A percentile compares a stretch with the other conserved stretches of the same genome.
Conservation (phyloP, 257 asterid species). For the Nicotiana undulata region DNA sequence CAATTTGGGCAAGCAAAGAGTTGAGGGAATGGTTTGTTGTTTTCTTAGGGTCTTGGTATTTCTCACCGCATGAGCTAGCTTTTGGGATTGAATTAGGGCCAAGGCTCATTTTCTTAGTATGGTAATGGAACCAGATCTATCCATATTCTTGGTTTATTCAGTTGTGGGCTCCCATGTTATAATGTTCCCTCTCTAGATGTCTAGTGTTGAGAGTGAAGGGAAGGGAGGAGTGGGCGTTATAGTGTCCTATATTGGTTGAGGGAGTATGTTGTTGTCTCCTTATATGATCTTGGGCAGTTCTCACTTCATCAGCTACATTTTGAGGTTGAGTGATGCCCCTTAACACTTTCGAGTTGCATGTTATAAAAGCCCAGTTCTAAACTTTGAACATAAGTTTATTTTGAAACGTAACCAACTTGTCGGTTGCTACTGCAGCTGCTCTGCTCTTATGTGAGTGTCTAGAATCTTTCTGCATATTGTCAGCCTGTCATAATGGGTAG, state of each 20-base stretch:
- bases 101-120: neutral
- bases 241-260: neutral
- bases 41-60: neutral
- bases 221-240: neutral
- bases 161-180: neutral
- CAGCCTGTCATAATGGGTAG: neutral
- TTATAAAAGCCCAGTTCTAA: neutral
- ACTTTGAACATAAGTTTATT: neutral
- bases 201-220: neutral
- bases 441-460: neutral
- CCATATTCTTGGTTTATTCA: neutral
- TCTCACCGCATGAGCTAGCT: neutral
- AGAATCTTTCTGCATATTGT: neutral
- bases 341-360: neutral
- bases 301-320: neutral
- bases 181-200: neutral
- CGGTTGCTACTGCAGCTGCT: neutral
- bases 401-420: neutral
- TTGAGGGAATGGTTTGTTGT: neutral
- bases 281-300: neutral
- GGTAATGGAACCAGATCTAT: neutral
- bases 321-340: neutral
- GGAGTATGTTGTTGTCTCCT: neutral
- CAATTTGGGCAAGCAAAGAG: neutral
- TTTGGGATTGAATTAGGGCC: neutral